Evolutionary conservation across 805 yeast species (phyloP).

Genomic region (Starmerella bacillaris): DNA sequence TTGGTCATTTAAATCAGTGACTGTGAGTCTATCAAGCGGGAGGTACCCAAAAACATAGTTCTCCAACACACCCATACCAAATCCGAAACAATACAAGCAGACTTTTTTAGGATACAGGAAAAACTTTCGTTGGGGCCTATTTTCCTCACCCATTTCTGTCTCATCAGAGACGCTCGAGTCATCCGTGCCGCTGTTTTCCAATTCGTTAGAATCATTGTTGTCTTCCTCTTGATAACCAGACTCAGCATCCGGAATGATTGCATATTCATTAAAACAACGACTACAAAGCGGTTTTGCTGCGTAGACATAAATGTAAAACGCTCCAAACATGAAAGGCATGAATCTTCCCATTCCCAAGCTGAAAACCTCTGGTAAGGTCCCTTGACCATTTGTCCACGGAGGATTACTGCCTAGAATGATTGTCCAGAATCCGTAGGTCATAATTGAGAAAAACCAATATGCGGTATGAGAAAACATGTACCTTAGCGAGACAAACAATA

Average conservation of each 20-base stretch:
- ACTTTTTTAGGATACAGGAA: no score
- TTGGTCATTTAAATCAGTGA: constrained; percentile 50
- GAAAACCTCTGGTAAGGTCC: constrained; percentile 39
- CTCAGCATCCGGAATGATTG: no score
- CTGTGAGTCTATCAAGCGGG: constrained; percentile 70
- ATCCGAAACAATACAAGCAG: no score
- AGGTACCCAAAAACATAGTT: constrained; percentile 75
- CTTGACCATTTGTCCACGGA: constrained; percentile 22
- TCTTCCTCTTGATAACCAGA: no score
- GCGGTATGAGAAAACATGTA: constrained; percentile 35
- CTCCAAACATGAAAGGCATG: constrained; percentile 53
- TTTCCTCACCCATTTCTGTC: no score
- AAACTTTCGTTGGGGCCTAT: no score
- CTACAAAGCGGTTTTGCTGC: constrained; percentile 24
- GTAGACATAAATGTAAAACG: constrained; percentile 50
- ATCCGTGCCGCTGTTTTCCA: constrained; percentile 32
- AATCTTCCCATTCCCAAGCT: constrained; percentile 59
- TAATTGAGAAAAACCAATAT: constrained; percentile 41
- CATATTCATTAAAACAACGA: no score
- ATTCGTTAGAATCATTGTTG: no score
- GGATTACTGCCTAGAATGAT: constrained; percentile 72
- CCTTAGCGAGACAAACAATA: no score
- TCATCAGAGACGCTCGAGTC: no score
- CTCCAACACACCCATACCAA: constrained; percentile 72
- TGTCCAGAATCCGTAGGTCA: constrained; percentile 68